Evolutionary conservation across 192 early-diverging fungal genomes (phyloP).

Genomic region (Kickxella alabastrina): DNA sequence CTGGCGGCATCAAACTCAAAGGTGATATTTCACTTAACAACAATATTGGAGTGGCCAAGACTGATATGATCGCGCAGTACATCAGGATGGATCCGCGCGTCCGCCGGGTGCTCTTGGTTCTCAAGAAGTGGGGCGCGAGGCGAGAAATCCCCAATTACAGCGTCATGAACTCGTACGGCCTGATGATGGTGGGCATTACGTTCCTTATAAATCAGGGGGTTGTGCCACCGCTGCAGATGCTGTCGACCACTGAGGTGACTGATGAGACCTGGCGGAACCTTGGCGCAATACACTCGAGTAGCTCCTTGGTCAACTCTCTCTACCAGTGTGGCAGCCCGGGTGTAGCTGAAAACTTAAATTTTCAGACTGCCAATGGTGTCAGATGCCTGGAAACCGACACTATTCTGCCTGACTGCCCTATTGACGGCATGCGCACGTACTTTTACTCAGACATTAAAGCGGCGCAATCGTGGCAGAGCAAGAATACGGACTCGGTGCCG

Average conservation of each 20-base stretch:
- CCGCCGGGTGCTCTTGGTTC: constrained; percentile 9
- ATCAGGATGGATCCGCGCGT: constrained; percentile 24
- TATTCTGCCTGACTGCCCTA: not conserved
- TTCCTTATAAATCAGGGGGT: constrained; percentile 21
- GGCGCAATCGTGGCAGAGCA: constrained; percentile 12
- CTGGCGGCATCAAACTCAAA: not conserved
- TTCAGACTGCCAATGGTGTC: not conserved
- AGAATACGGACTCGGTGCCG: constrained; percentile 8
- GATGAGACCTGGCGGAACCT: constrained; percentile 6
- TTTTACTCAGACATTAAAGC: not conserved
- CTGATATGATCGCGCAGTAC: constrained; percentile 12
- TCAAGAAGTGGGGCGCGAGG: constrained; percentile 23
- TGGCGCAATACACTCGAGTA: not conserved
- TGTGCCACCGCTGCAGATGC: constrained; percentile 33
- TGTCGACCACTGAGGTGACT: constrained; percentile 6
- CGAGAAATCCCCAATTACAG: constrained; percentile 5
- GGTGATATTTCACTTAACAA: constrained; percentile 29
- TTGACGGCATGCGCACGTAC: not conserved
- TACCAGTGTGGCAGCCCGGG: not conserved
- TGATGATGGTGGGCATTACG: constrained; percentile 34
- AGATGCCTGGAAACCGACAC: not conserved
- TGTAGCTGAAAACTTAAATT: not conserved
- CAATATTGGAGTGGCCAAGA: constrained; percentile 15
- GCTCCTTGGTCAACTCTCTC: not conserved
- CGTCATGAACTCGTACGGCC: constrained; percentile 27